Base-by-base conservation (phyloP, 495 filamentous ascomycete genomes). In the Platismatia glauca region DNA sequence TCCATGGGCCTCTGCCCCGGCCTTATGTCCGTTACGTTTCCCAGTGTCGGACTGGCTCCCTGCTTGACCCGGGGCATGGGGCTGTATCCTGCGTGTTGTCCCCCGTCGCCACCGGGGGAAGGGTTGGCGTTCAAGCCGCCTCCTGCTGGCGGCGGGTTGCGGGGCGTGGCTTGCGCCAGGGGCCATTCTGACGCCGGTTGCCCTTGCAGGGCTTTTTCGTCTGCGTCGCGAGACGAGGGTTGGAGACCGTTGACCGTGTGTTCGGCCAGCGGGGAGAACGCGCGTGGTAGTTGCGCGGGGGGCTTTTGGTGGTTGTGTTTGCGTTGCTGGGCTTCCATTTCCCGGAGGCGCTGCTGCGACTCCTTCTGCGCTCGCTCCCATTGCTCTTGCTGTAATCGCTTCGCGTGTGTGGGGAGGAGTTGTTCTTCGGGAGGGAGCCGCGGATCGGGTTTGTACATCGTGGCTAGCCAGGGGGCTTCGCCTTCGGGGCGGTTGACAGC, bases 371-470 rank as follows among this genome's bases (percentile, higher is more conserved):
- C 91, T 67, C 85, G 86, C 74, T 91, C 91, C 91, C 90, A 95
- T 71, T 94, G 90, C 72, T 97, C 90, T 77, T 97, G 94, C 70
- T 91, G 87, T 74, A 97, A 80, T 64, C 88, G 83, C 68, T 87
- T 94, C 46, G 94, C 94, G 63, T 96, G 90, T 0, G 94, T 98
- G 4, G 94, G 94, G 22, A 98, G 82, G 58, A 98, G 83, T 71
- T 98, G 94, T 72, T 97, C 89, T 61, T 98, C 94, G 16, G 90
- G 94, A 44, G 94, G 94, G 18, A 98, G 81, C 44, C 91, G 86
- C 43, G 94, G 94, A 71, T 98, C 94, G 4, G 94, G 95, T 69
- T 94, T 95, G 72, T 96, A 98, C 77, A 95, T 94, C 0, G 86
- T 86, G 22, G 91, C 85, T 73, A 97, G 83, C 94, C 95, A 97